A percentile compares a stretch with the other conserved stretches of the same genome.
These are phyloP conservation scores for Globisporangium parvum DNA, from an alignment of 352 stramenopile species.

Conservation along the genomic window DNA sequence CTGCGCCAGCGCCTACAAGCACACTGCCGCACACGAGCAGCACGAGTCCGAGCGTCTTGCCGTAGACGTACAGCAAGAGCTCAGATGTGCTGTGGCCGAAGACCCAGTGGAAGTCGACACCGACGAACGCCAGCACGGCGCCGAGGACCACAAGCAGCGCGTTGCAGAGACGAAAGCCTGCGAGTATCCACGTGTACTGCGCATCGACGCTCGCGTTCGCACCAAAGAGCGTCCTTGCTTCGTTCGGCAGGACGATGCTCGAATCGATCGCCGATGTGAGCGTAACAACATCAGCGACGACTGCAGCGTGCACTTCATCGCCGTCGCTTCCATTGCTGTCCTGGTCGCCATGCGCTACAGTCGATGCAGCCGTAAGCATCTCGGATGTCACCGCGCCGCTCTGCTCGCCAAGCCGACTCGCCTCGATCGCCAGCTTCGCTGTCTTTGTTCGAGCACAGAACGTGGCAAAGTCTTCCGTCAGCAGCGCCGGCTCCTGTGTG, in stretches of 20 bases:
- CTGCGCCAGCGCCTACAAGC: conserved; percentile 18
- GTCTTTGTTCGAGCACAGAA: conserved; percentile 33
- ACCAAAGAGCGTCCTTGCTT: conserved; percentile 40
- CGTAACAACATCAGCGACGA: conserved; percentile 6
- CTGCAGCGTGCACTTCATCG: neutral
- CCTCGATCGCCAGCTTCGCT: neutral
- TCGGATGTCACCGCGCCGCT: neutral
- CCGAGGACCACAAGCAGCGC: conserved; percentile 27
- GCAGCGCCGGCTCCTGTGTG: conserved; percentile 14
- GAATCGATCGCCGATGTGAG: neutral
- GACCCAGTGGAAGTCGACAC: conserved; percentile 43
- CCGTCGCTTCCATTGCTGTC: neutral
- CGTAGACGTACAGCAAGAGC: conserved; percentile 43
- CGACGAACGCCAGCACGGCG: conserved; percentile 37
- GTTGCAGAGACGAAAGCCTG: conserved; percentile 29
- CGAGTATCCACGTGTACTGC: conserved; percentile 31
- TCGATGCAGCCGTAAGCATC: conserved; percentile 2
- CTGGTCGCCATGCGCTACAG: neutral
- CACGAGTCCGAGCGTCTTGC: conserved; percentile 25
- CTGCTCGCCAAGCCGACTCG: conserved; percentile 1
- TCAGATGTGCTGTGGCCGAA: conserved; percentile 49
- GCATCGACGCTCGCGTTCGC: conserved; percentile 21
- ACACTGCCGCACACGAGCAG: conserved; percentile 21
- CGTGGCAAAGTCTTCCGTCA: conserved; percentile 44
- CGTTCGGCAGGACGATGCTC: conserved; percentile 27